These are phyloP conservation scores for Auriscalpium orientale DNA, from an alignment of 768 basidiomycete genomes.

Conservation along the genomic window DNA sequence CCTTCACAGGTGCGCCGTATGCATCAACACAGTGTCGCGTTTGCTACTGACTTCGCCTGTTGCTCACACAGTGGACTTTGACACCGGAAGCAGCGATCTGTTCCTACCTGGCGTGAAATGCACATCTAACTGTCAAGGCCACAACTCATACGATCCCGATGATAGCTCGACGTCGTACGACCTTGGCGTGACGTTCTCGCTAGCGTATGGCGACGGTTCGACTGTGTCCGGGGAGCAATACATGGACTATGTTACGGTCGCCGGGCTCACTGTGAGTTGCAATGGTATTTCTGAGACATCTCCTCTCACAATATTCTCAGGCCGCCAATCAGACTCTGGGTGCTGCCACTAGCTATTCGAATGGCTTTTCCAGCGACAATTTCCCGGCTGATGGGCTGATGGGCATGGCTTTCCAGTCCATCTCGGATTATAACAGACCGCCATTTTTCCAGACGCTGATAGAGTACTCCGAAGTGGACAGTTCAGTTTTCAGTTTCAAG, in stretches of 20 bases:
- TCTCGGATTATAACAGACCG: constrained; percentile 16
- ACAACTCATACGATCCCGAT: not conserved
- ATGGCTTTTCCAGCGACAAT: constrained; percentile 18
- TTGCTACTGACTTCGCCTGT: not conserved
- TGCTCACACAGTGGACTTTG: constrained; percentile 35
- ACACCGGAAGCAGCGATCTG: constrained; percentile 28
- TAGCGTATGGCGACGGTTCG: constrained; percentile 35
- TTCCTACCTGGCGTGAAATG: constrained; percentile 28
- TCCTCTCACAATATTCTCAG: not conserved
- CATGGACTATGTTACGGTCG: constrained; percentile 36
- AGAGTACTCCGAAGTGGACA: constrained; percentile 11
- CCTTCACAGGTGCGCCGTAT: constrained; percentile 30
- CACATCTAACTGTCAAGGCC: constrained; percentile 19
- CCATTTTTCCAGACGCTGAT: constrained; percentile 28
- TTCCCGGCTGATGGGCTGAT: constrained; percentile 35
- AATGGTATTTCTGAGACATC: not conserved
- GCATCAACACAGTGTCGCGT: not conserved
- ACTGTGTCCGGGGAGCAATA: constrained; percentile 32
- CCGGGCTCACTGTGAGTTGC: constrained; percentile 21
- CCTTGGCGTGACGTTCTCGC: constrained; percentile 20
- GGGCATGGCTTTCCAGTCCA: constrained; percentile 30
- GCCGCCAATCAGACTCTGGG: constrained; percentile 35
- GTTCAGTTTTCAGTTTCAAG: constrained; percentile 23
- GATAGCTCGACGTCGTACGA: constrained; percentile 15
- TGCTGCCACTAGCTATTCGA: constrained; percentile 33